phyloP scores from a whole-genome alignment of 495 filamentous ascomycete species.

The Lophiostoma macrostomum region DNA sequence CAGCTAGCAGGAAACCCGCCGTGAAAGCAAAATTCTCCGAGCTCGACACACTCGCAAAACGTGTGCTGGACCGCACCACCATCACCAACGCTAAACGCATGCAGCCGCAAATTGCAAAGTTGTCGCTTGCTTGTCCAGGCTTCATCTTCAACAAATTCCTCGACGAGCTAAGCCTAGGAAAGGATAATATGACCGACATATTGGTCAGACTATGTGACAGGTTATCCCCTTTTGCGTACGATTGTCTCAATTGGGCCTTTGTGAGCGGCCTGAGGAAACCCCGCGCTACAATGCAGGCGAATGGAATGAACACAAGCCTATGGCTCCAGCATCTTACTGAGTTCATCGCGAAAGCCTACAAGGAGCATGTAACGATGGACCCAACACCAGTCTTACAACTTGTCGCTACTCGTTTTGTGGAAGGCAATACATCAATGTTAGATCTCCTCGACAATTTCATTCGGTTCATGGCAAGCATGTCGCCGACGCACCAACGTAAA shows the following conservation, averaged over 20 bases:
- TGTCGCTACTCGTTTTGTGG: slow-evolving; percentile 73
- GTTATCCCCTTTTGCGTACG: slow-evolving; percentile 87
- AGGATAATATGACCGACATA: slow-evolving; percentile 87
- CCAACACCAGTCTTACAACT: slow-evolving; percentile 84
- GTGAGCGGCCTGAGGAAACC: slow-evolving; percentile 72
- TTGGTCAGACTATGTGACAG: slow-evolving; percentile 92
- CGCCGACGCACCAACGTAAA: slow-evolving; percentile 80
- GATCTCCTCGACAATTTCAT: slow-evolving; percentile 86
- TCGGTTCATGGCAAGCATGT: slow-evolving; percentile 86
- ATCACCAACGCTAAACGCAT: slow-evolving; percentile 79
- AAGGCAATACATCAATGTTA: slow-evolving; percentile 73
- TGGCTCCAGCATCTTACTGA: slow-evolving; percentile 83
- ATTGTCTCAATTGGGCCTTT: slow-evolving; percentile 86
- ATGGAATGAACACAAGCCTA: slow-evolving; percentile 79
- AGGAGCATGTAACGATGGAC: slow-evolving; percentile 77
- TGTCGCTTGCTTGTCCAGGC: slow-evolving; percentile 82
- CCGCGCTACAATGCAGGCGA: slow-evolving; percentile 73
- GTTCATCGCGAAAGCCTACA: slow-evolving; percentile 85
- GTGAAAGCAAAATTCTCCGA: slow-evolving; percentile 66
- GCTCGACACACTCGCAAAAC: slow-evolving; percentile 71
- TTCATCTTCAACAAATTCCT: slow-evolving; percentile 85
- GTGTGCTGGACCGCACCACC: slow-evolving; percentile 79
- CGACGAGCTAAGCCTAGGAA: slow-evolving; percentile 81
- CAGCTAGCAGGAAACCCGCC: neutral
- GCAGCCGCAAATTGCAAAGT: slow-evolving; percentile 81